Base-by-base conservation (phyloP, 2,329 filamentous ascomycete genomes). In the Zymoseptoria crescenta region DNA sequence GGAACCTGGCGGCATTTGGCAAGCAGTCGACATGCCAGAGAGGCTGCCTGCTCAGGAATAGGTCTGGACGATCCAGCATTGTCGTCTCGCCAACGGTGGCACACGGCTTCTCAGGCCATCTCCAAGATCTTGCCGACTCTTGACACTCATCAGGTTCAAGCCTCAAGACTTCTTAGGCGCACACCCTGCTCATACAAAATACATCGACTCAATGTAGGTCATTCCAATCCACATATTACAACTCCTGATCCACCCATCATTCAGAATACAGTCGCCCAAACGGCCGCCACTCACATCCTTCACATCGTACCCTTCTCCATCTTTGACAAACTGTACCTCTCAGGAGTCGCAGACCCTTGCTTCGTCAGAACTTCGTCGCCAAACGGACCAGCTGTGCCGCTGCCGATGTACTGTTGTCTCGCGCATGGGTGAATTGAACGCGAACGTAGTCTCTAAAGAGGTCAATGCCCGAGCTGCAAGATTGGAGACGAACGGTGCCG, bases 171-270 rank as follows among this genome's bases (percentile, higher is more conserved):
- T 45, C 28, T 58, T 54, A 58, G 3, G 48, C 48, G 27, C 62
- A 62, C 35, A 65, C 55, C 52, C 52, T 59, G 49, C 62, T 63
- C 13, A 52, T 65, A 48, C 64, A 66, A 54, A 59, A 24, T 59
- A 65, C 35, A 59, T 56, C 4, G 24, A 59, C 41, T 52, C 49
- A 27, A 67, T 64, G 24, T 62, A 67, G 20, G 63, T 28, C 56
- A 59, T 59, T 2, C 65, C 65, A 4, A 67, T 51, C 65, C 65
- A 67, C 55, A 62, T 57, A 55, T 59, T 59, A 53, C 65, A 67
- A 8, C 52, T 52, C 52, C 20, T 49, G 29, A 45, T 30, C 27
- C 21, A 50, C 6, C 57, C 52, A n/a, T 51, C 56, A 52, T 60
- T 56, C 8, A 51, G 57, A 29, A 49, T 55, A 45, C 64, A 66